Evolutionary conservation across 2,329 filamentous ascomycete species (phyloP).

Genomic region (Fusarium brachygibbosum): DNA sequence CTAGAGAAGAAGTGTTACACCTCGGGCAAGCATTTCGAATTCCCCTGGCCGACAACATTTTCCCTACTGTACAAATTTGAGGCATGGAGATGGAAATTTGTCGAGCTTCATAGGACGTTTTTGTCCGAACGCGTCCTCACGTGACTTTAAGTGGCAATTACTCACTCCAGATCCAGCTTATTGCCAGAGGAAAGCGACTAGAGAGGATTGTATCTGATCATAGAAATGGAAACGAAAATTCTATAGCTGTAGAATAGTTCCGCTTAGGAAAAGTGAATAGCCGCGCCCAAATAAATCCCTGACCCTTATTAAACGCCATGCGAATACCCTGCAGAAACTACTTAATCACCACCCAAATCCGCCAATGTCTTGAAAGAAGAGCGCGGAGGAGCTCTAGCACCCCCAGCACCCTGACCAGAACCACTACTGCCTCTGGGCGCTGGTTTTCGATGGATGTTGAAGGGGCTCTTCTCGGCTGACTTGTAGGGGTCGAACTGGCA

Average conservation of each 20-base stretch:
- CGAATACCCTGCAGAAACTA: not conserved
- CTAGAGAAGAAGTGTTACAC: conserved; percentile 41
- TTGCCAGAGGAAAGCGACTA: not conserved
- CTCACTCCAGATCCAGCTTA: not conserved
- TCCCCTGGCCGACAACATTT: conserved; percentile 55
- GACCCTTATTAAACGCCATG: conserved; percentile 5
- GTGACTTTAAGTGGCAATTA: conserved; percentile 43
- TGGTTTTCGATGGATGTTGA: conserved; percentile 64
- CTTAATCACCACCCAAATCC: conserved; percentile 59
- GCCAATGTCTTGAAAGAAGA: conserved; percentile 66
- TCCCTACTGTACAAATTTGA: conserved; percentile 42
- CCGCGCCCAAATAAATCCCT: conserved; percentile 7
- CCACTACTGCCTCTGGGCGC: conserved; percentile 47
- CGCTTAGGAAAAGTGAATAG: conserved; percentile 3
- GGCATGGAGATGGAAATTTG: conserved; percentile 19
- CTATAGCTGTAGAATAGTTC: conserved; percentile 1
- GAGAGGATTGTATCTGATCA: not conserved
- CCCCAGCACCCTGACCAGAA: conserved; percentile 38
- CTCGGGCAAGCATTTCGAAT: conserved; percentile 53
- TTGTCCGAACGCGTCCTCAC: conserved; percentile 47
- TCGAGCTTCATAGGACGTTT: conserved; percentile 43
- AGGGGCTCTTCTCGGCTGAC: conserved; percentile 70
- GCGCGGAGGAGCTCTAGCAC: conserved; percentile 51
- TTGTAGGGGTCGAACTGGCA: conserved; percentile 71
- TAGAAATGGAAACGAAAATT: not conserved